Evolutionary conservation across 805 yeast species (phyloP).

Genomic region (Alloascoidea hylecoeti): DNA sequence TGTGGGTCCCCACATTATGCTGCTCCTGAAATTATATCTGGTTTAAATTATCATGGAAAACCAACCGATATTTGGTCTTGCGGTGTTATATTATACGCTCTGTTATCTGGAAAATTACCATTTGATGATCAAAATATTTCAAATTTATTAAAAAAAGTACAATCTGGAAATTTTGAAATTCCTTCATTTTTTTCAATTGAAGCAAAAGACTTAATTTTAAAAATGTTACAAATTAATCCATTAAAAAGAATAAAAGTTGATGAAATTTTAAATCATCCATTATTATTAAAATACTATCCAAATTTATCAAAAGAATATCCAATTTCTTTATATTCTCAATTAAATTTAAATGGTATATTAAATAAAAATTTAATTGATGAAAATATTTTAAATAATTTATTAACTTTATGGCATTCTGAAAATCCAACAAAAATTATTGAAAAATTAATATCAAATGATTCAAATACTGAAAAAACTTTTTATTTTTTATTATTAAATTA

Average conservation of each 20-base stretch:
- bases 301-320: slow-evolving; percentile 23
- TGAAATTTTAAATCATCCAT: slow-evolving; percentile 37
- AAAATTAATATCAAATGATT: slow-evolving; percentile 30
- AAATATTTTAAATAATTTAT: slow-evolving; percentile 44
- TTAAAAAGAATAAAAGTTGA: slow-evolving; percentile 45
- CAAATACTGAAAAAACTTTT: slow-evolving; percentile 49
- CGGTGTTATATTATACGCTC: slow-evolving; percentile 70
- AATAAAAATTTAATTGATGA: no score
- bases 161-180: slow-evolving; percentile 62
- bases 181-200: slow-evolving; percentile 50
- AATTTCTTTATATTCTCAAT: slow-evolving; percentile 17
- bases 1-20: slow-evolving; percentile 89
- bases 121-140: slow-evolving; percentile 75
- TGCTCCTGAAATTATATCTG: slow-evolving; percentile 76
- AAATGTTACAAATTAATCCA: slow-evolving; percentile 62
- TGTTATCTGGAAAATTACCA: slow-evolving; percentile 69
- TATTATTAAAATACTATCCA: not conserved
- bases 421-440: slow-evolving; percentile 29
- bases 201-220: slow-evolving; percentile 51
- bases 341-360: no score
- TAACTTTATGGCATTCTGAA: slow-evolving; percentile 53
- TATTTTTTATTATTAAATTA: slow-evolving; percentile 46
- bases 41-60: slow-evolving; percentile 67
- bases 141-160: slow-evolving; percentile 57
- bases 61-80: slow-evolving; percentile 86